Percentiles rank a stretch among this genome's conserved stretches.
These are phyloP conservation scores for Rhizopogon sp. DNA, from an alignment of 768 basidiomycete species.

Conservation along the genomic window DNA sequence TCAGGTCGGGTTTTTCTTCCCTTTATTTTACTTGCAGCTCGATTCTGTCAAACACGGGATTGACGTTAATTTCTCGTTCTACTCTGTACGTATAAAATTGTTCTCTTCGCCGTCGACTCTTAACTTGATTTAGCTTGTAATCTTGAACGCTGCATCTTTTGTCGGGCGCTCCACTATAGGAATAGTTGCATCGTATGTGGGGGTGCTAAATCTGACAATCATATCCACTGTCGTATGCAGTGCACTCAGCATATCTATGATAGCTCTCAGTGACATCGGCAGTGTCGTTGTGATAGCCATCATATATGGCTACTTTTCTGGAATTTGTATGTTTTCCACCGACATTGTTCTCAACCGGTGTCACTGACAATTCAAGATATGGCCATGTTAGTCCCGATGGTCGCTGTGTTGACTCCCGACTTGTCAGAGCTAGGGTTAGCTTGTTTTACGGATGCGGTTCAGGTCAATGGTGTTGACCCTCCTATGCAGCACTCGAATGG, in stretches of 20 bases:
- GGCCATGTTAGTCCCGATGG: constrained; percentile 35
- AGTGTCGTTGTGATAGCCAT: constrained; percentile 38
- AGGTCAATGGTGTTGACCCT: neutral
- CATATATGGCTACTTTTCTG: constrained; percentile 47
- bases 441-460: neutral
- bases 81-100: constrained; percentile 33
- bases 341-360: neutral
- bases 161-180: constrained; percentile 43
- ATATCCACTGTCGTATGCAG: constrained; percentile 28
- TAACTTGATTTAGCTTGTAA: constrained; percentile 33
- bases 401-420: constrained; percentile 39
- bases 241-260: constrained; percentile 39
- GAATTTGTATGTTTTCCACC: constrained; percentile 28
- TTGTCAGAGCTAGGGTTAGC: constrained; percentile 49
- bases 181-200: constrained; percentile 32
- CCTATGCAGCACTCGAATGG: constrained; percentile 30
- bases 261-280: constrained; percentile 33
- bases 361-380: constrained; percentile 25
- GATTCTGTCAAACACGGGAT: constrained; percentile 48
- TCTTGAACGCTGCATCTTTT: constrained; percentile 48
- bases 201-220: constrained; percentile 40
- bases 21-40: constrained; percentile 58
- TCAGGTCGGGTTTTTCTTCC: constrained; percentile 39
- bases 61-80: constrained; percentile 43
- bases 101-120: neutral